A percentile compares a stretch with the other conserved stretches of the same genome.
phyloP scores from a whole-genome alignment of 495 filamentous ascomycete species.

The Trichoderma reesei region DNA sequence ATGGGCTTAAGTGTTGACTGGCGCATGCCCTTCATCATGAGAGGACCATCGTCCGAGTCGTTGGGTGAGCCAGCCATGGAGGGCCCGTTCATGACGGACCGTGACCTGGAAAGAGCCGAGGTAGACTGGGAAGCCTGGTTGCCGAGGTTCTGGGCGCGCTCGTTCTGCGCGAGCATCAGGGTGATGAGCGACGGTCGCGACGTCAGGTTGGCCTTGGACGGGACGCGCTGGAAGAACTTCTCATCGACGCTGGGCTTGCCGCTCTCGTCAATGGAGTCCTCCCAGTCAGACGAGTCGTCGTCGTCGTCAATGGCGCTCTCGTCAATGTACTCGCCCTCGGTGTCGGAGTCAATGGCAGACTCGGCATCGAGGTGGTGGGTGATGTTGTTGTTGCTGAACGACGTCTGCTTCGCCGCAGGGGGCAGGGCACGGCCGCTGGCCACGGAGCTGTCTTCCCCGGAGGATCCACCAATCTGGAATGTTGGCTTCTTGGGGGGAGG shows the following conservation, averaged over 20 bases:
- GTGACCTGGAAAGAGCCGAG: constrained; percentile 64
- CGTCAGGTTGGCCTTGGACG: constrained; percentile 75
- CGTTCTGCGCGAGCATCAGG: constrained; percentile 68
- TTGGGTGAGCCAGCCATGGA: constrained; percentile 64
- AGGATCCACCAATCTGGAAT: constrained; percentile 76
- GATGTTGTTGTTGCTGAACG: constrained; percentile 71
- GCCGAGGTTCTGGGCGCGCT: constrained; percentile 55
- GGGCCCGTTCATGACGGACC: constrained; percentile 61
- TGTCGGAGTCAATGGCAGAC: constrained; percentile 59
- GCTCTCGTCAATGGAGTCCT: constrained; percentile 84
- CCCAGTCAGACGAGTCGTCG: constrained; percentile 82
- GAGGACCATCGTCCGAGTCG: constrained; percentile 53
- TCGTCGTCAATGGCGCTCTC: constrained; percentile 84
- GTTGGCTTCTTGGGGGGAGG: constrained; percentile 56
- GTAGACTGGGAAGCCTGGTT: constrained; percentile 67
- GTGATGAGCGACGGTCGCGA: constrained; percentile 85
- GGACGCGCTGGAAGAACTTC: constrained; percentile 77
- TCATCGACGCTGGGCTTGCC: constrained; percentile 74
- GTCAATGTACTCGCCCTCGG: constrained; percentile 56
- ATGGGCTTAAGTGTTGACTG: constrained; percentile 41
- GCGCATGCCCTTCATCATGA: constrained; percentile 54
- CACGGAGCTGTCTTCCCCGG: constrained; percentile 73
- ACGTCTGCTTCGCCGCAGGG: constrained; percentile 58
- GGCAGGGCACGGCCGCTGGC: constrained; percentile 47
- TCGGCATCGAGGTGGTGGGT: constrained; percentile 53